These are phyloP conservation scores for Tolypocladium endophyticum DNA, from an alignment of 2,329 filamentous ascomycete species.

Conservation along the genomic window DNA sequence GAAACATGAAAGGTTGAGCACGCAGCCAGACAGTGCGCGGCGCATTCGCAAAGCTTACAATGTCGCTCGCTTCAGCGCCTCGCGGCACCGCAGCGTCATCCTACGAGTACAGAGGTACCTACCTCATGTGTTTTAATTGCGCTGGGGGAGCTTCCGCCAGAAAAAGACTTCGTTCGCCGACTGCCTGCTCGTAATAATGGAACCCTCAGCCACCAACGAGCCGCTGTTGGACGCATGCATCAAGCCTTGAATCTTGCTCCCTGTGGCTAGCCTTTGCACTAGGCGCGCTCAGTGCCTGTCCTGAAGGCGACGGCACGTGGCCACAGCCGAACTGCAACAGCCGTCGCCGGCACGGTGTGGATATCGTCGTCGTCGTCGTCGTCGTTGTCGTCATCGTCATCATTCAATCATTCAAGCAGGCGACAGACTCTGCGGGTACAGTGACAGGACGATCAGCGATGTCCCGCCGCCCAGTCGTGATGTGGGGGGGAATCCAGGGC, in stretches of 20 bases:
- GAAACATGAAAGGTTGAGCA: background rate
- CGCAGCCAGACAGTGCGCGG: background rate
- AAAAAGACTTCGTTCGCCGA: background rate
- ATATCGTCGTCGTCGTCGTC: background rate
- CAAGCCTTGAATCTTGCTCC: background rate
- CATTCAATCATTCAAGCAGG: background rate
- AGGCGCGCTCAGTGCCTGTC: background rate
- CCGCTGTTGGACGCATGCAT: background rate
- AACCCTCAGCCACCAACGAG: slow-evolving; percentile 1
- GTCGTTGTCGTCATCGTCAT: background rate
- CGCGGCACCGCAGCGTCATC: too few relatives aligned
- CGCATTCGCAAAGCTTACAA: background rate
- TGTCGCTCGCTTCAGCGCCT: background rate
- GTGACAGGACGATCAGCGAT: background rate
- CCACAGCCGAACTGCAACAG: background rate
- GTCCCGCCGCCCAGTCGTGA: background rate
- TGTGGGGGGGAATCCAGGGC: background rate
- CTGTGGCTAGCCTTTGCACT: background rate
- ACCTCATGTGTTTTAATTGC: too few relatives aligned
- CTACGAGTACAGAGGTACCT: too few relatives aligned
- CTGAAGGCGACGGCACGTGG: background rate
- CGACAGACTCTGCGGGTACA: background rate
- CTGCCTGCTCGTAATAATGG: slow-evolving; percentile 4
- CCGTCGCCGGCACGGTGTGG: background rate
- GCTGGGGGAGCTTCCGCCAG: background rate